Base-by-base conservation (phyloP, 192 early-diverging fungal genomes). In the Coemansia sp. region DNA sequence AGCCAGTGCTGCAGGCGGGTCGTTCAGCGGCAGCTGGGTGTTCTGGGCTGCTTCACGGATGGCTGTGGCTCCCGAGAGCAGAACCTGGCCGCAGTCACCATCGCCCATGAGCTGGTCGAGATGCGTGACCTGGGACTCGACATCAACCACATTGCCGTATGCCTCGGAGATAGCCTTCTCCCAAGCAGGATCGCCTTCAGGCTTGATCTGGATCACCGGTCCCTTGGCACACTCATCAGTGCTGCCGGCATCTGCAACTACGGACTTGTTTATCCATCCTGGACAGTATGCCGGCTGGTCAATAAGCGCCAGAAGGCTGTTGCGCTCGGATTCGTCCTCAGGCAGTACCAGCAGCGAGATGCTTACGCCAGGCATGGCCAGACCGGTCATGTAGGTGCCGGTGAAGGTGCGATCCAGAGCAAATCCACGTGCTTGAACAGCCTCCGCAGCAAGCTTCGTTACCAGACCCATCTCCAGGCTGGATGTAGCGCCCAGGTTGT, bases 361-460 rank as follows among this genome's bases (percentile, higher is more conserved):
- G 59, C 90, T 92, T 39, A 85, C 69, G 10, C 93, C 93, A 15
- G 89, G 87, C 93, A 95, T 95, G 10, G 92, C 90, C 52, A 95
- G 80, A 0, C 87, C 87, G 0, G 92, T 93, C 88, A 95, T 91
- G 46, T 90, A 91, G 3, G 88, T 84, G 22, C 92, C 93, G 0
- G 86, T 78, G 56, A 88, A 76, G 11, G 92, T 83, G 36, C 91
- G 85, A 58, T 82, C 84, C 19, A 84, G 69, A 19, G 73, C 63
- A 37, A 85, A 79, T 13, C 71, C 74, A 46, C 63, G 65, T 3
- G 48, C 43, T 36, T 67, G 67, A 6, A 80, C 61, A 40, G 74
- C 68, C n/a, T 88, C 85, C 8, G 85, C 77, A 16, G 90, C 90
- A 22, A 91, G 87, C 61, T 90, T 90, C 21, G 88, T 85, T 8